phyloP scores from a whole-genome alignment of 768 basidiomycete genomes.

The Tricholoma matsutake region DNA sequence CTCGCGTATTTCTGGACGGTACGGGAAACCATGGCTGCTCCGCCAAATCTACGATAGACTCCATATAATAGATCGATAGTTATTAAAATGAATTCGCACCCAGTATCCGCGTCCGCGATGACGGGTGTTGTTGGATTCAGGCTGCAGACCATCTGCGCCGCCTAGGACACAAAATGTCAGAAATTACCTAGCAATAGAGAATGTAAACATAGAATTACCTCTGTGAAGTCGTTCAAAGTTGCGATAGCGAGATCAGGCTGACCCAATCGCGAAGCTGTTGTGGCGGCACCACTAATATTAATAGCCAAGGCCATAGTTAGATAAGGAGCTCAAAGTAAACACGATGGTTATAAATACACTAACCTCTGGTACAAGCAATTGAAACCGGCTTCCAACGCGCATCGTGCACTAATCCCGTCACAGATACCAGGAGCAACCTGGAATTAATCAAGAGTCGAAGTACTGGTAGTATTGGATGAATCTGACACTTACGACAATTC shows the following conservation, averaged over 20 bases:
- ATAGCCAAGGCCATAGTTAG: neutral
- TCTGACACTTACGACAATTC: constrained; percentile 61
- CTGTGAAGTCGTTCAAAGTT: constrained; percentile 74
- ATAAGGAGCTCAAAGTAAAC: neutral
- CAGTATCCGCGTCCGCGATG: constrained; percentile 80
- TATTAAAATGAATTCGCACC: constrained; percentile 35
- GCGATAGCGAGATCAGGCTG: constrained; percentile 80
- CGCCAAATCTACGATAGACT: constrained; percentile 48
- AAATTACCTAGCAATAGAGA: neutral
- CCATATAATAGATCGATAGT: neutral
- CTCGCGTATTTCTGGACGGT: constrained; percentile 69
- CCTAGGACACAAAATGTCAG: constrained; percentile 28
- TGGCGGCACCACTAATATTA: constrained; percentile 61
- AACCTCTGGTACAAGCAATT: constrained; percentile 75
- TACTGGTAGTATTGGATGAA: neutral
- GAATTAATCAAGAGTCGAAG: neutral
- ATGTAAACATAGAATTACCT: constrained; percentile 29
- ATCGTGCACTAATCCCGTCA: constrained; percentile 77
- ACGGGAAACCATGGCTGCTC: constrained; percentile 71
- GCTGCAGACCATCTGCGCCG: constrained; percentile 68
- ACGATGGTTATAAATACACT: neutral
- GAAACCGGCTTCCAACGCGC: constrained; percentile 78
- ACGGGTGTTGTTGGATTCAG: constrained; percentile 64
- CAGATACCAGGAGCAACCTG: constrained; percentile 78
- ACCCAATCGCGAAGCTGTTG: constrained; percentile 74